Conservation (phyloP, 306 rosid species). For the Vigna mungo region DNA sequence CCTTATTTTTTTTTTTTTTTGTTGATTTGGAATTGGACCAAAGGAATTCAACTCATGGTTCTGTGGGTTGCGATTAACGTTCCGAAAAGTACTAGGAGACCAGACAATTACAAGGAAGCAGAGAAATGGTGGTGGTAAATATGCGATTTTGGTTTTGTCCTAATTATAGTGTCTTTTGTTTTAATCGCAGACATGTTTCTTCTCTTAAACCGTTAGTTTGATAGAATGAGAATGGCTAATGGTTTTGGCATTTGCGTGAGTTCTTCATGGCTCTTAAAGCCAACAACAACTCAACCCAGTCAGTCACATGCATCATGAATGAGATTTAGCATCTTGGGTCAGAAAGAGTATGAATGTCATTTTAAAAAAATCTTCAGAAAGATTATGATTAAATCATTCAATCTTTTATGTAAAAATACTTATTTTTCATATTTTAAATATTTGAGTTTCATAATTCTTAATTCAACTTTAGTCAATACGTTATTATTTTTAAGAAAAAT, state of each 20-base stretch:
- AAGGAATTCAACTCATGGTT: slow-evolving; percentile 52
- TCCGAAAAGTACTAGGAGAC: slow-evolving; percentile 68
- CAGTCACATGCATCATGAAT: not conserved
- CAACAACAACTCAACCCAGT: not conserved
- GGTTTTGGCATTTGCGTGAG: not conserved
- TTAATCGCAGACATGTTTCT: not conserved
- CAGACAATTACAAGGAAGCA: slow-evolving; percentile 65
- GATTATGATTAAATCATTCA: too few relatives aligned
- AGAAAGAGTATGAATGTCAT: too few relatives aligned
- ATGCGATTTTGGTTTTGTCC: slow-evolving; percentile 47
- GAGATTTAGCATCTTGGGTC: not conserved
- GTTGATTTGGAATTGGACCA: slow-evolving; percentile 56
- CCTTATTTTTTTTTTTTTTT: slow-evolving; percentile 36
- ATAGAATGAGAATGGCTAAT: slow-evolving; percentile 23
- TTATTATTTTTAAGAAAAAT: too few relatives aligned
- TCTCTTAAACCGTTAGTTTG: not conserved
- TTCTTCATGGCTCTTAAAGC: not conserved
- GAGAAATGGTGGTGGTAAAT: slow-evolving; percentile 37
- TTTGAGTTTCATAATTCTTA: too few relatives aligned
- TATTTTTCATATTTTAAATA: too few relatives aligned
- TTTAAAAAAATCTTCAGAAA: too few relatives aligned
- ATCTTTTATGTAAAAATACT: too few relatives aligned
- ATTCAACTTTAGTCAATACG: too few relatives aligned
- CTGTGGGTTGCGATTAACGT: slow-evolving; percentile 62
- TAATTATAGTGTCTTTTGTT: slow-evolving; percentile 42